phyloP scores from a whole-genome alignment of 2,329 filamentous ascomycete genomes.

The Aspergillus sp. region DNA sequence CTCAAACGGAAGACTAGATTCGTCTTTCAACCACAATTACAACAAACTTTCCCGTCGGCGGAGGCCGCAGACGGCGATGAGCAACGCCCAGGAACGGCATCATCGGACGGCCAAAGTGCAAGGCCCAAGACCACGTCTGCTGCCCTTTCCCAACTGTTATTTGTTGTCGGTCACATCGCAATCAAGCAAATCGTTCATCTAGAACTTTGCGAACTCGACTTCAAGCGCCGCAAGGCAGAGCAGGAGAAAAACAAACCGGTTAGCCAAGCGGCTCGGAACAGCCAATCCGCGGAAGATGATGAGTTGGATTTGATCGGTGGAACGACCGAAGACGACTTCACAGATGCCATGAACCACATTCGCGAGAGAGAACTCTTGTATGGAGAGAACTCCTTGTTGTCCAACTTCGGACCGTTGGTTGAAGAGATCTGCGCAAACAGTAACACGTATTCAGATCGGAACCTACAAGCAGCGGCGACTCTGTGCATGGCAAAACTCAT shows the following conservation, averaged over 20 bases:
- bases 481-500: conserved; percentile 95
- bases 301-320: conserved; percentile 95
- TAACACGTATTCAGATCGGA: conserved; percentile 81
- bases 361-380: conserved; percentile 79
- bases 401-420: conserved; percentile 84
- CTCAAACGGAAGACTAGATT: conserved; percentile 76
- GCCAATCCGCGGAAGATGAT: conserved; percentile 63
- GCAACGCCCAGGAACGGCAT: conserved; percentile 28
- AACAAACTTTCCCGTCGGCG: conserved; percentile 21
- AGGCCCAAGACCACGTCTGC: conserved; percentile 62
- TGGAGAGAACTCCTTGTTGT: conserved; percentile 74
- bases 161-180: conserved; percentile 91
- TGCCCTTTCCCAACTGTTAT: conserved; percentile 80
- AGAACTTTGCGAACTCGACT: conserved; percentile 94
- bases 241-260: conserved; percentile 43
- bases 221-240: conserved; percentile 78
- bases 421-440: conserved; percentile 93
- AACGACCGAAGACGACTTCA: conserved; percentile 91
- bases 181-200: conserved; percentile 99
- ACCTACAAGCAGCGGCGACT: conserved; percentile 86
- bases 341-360: conserved; percentile 76
- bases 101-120: conserved; percentile 28
- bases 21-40: conserved; percentile 57
- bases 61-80: conserved; percentile 25
- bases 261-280: conserved; percentile 40